These are phyloP conservation scores for Malus hybrid DNA, from an alignment of 331 rosid species.

Conservation along the genomic window DNA sequence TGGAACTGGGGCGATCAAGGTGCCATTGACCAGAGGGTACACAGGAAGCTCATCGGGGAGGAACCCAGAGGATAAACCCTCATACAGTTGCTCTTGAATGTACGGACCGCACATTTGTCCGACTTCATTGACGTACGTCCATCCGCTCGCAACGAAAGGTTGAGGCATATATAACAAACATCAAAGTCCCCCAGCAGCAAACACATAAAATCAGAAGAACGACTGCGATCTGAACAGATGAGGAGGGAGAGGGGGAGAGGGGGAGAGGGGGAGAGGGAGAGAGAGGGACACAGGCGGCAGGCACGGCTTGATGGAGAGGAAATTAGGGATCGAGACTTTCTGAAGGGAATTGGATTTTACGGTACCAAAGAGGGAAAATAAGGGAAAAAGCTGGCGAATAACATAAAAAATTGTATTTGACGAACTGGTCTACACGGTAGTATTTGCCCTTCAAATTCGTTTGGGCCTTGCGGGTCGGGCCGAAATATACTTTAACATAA, in stretches of 20 bases:
- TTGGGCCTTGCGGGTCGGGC: no score
- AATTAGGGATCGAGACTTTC: neutral
- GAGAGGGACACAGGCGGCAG: neutral
- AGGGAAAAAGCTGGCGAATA: no score
- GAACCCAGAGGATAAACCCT: constrained; percentile 81
- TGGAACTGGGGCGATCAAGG: constrained; percentile 68
- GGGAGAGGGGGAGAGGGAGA: neutral
- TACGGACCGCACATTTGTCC: constrained; percentile 99
- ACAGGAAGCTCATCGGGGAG: constrained; percentile 91
- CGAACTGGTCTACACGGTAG: no score
- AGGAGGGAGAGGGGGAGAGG: neutral
- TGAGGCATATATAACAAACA: neutral
- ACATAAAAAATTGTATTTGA: no score
- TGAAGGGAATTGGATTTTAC: neutral
- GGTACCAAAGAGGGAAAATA: no score
- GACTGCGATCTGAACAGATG: neutral
- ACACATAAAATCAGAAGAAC: neutral
- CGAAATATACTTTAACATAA: no score
- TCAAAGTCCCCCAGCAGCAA: neutral
- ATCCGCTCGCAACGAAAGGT: constrained; percentile 63
- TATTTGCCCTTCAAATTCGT: no score
- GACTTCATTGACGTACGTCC: constrained; percentile 89
- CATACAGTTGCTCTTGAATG: constrained; percentile 73
- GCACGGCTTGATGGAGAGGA: neutral
- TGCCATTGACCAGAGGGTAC: constrained; percentile 67